phyloP scores from a whole-genome alignment of 495 filamentous ascomycete species.

The Podospora sp. region DNA sequence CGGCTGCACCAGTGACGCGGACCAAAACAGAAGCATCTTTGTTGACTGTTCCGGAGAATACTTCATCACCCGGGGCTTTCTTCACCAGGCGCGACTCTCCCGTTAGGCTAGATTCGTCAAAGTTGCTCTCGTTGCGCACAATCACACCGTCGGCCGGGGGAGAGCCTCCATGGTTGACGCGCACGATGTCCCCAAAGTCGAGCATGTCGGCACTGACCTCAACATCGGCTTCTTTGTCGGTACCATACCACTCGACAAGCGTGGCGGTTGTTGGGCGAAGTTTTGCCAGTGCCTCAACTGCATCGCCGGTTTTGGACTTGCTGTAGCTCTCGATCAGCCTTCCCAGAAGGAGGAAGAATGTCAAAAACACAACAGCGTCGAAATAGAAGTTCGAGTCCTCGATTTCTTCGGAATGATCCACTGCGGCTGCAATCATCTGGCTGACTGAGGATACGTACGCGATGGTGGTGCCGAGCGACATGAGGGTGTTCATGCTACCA shows the following conservation, averaged over 20 bases:
- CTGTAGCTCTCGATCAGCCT: slow-evolving; percentile 87
- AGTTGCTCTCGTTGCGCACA: slow-evolving; percentile 64
- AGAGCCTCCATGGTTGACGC: slow-evolving; percentile 75
- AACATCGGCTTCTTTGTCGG: slow-evolving; percentile 36
- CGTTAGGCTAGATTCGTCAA: slow-evolving; percentile 89
- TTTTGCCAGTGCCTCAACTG: slow-evolving; percentile 76
- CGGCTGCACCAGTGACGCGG: slow-evolving; percentile 67
- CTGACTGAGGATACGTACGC: slow-evolving; percentile 86
- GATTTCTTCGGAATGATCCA: slow-evolving; percentile 33
- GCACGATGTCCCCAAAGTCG: slow-evolving; percentile 80
- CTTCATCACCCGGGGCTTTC: slow-evolving; percentile 69
- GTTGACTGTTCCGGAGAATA: slow-evolving; percentile 89
- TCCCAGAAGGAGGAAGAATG: slow-evolving; percentile 81
- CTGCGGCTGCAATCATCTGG: slow-evolving; percentile 72
- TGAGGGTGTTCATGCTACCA: slow-evolving; percentile 94
- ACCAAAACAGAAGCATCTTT: slow-evolving; percentile 70
- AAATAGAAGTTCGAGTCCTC: slow-evolving; percentile 75
- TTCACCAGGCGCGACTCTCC: slow-evolving; percentile 80
- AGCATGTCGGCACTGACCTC: slow-evolving; percentile 70
- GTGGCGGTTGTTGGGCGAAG: slow-evolving; percentile 80
- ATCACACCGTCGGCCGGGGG: slow-evolving; percentile 84
- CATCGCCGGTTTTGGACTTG: slow-evolving; percentile 89
- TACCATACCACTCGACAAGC: slow-evolving; percentile 55
- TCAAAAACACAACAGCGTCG: slow-evolving; percentile 92
- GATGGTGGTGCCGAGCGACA: slow-evolving; percentile 85